A percentile compares a stretch with the other conserved stretches of the same genome.
These are phyloP conservation scores for Fagopyrum tataricum DNA, from an alignment of 148 eudicot species.

Conservation along the genomic window DNA sequence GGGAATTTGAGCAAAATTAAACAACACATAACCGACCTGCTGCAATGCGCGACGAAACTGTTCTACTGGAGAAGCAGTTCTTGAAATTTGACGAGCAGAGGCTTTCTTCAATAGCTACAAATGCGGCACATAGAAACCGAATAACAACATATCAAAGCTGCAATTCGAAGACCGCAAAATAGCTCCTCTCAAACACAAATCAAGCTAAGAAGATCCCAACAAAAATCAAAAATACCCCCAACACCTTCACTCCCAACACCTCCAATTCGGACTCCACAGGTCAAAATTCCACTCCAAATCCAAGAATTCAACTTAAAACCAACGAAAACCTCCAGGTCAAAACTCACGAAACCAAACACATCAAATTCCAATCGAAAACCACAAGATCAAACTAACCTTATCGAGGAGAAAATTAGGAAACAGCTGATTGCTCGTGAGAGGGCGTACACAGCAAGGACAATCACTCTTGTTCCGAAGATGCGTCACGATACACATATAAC, in stretches of 20 bases:
- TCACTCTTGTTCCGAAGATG: conserved; percentile 77
- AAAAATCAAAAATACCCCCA: not conserved
- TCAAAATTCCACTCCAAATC: conserved; percentile 15
- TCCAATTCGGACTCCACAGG: not conserved
- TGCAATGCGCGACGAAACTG: conserved; percentile 62
- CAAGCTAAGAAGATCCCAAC: not conserved
- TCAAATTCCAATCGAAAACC: conserved; percentile 7
- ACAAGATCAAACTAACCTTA: conserved; percentile 38
- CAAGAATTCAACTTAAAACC: not conserved
- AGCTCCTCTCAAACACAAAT: conserved; percentile 25
- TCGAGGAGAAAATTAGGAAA: conserved; percentile 86
- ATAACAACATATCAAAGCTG: conserved; percentile 41
- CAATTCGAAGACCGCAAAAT: conserved; percentile 27
- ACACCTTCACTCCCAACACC: not conserved
- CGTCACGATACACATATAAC: conserved; percentile 87
- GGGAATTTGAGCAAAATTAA: not conserved
- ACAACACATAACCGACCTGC: conserved; percentile 46
- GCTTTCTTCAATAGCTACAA: conserved; percentile 84
- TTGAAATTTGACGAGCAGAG: conserved; percentile 43
- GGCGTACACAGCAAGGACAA: conserved; percentile 75
- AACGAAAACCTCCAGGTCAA: not conserved
- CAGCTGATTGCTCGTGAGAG: conserved; percentile 53
- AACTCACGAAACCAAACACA: conserved; percentile 10
- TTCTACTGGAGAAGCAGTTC: conserved; percentile 58
- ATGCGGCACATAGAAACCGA: conserved; percentile 42